Conservation (phyloP, 306 rosid species). For the Cucurbita pepo region DNA sequence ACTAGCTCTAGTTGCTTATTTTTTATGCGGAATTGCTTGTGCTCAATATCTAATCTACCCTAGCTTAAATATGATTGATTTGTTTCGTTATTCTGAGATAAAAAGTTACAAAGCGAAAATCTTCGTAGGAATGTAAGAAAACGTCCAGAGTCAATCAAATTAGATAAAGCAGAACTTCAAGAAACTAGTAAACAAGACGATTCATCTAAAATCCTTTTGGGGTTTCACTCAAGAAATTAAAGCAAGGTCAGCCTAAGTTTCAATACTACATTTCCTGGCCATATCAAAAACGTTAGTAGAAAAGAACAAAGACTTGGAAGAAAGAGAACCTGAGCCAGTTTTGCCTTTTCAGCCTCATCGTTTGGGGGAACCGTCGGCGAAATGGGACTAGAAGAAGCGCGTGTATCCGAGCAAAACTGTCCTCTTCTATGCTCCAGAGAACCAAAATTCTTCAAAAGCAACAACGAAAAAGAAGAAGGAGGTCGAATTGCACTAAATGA, state of each 20-base stretch:
- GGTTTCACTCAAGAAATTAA: background rate
- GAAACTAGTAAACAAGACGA: background rate
- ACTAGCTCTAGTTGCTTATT: no score
- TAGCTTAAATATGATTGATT: no score
- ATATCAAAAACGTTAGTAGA: background rate
- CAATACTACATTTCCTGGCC: background rate
- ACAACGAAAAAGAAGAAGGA: slow-evolving; percentile 12
- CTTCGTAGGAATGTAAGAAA: background rate
- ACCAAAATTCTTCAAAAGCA: slow-evolving; percentile 2
- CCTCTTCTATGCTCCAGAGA: slow-evolving; percentile 15
- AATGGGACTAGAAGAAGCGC: slow-evolving; percentile 36
- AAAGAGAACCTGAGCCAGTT: slow-evolving; percentile 59
- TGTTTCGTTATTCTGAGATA: background rate
- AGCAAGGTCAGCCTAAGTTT: background rate
- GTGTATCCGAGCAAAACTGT: slow-evolving; percentile 17
- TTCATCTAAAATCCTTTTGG: background rate
- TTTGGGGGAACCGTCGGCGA: slow-evolving; percentile 33
- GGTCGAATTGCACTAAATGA: slow-evolving; percentile 12
- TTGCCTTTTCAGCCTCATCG: slow-evolving; percentile 54
- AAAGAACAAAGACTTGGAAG: background rate
- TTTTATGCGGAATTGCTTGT: no score
- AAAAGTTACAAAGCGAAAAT: background rate
- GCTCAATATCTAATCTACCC: no score
- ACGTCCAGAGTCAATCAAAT: background rate
- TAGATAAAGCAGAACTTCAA: background rate